These are phyloP conservation scores for Aquilaria malaccensis DNA, from an alignment of 345 rosid genomes.

Conservation along the genomic window DNA sequence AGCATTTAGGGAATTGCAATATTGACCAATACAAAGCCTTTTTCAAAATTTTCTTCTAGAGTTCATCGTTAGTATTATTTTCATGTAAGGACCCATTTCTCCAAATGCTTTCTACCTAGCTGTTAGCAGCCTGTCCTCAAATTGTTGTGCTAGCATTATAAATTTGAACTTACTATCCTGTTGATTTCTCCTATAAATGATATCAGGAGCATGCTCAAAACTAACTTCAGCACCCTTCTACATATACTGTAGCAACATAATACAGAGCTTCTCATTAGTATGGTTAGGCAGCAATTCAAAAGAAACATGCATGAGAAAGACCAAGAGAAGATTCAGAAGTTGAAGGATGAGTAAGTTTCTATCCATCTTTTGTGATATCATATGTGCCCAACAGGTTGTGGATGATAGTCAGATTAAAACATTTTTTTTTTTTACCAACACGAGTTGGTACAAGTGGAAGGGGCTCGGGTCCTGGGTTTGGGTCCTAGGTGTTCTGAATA, in stretches of 20 bases:
- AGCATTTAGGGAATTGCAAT: no score
- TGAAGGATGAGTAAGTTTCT: conserved; percentile 80
- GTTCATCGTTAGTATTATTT: no score
- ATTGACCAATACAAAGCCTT: no score
- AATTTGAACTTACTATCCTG: not conserved
- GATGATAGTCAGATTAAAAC: no score
- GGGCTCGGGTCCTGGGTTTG: no score
- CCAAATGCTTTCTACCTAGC: not conserved
- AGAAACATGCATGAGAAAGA: conserved; percentile 76
- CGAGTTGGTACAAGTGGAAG: no score
- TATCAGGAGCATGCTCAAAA: not conserved
- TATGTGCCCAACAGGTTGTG: not conserved
- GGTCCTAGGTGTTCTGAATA: no score
- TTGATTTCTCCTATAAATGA: conserved; percentile 1
- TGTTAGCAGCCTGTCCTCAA: not conserved
- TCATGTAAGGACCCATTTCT: no score
- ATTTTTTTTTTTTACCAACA: no score
- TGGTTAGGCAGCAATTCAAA: conserved; percentile 89
- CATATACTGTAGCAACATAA: conserved; percentile 68
- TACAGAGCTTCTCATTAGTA: conserved; percentile 61
- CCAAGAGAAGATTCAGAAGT: conserved; percentile 79
- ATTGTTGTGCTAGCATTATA: not conserved
- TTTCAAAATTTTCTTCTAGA: no score
- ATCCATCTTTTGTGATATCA: not conserved
- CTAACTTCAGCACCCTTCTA: conserved; percentile 3